Percentiles rank a stretch among this genome's conserved stretches.
Conservation (phyloP, 2,329 filamentous ascomycete species). For the Colletotrichum navitas region DNA sequence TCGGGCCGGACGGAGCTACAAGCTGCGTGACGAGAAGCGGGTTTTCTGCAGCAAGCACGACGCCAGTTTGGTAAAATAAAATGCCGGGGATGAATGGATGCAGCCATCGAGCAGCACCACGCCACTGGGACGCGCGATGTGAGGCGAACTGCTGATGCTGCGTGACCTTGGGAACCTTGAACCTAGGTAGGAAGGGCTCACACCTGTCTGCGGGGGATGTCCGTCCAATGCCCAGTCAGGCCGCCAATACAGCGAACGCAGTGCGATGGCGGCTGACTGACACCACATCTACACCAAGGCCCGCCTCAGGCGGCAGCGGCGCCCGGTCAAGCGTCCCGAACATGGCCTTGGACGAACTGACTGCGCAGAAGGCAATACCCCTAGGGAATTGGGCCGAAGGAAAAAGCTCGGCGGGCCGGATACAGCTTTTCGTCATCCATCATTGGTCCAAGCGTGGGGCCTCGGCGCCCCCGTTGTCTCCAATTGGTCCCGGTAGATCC, state of each 20-base stretch:
- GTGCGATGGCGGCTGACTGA: slow-evolving; percentile 4
- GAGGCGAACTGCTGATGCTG: slow-evolving; percentile 28
- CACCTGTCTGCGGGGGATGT: slow-evolving; percentile 7
- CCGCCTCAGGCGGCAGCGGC: slow-evolving; percentile 4
- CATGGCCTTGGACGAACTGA: slow-evolving; percentile 6
- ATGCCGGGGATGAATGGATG: not conserved
- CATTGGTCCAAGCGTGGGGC: slow-evolving; percentile 22
- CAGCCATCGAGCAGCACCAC: slow-evolving; percentile 1
- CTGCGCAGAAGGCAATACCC: not conserved
- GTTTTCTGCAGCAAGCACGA: slow-evolving; percentile 13
- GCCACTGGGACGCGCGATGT: slow-evolving; percentile 8
- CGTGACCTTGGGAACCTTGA: slow-evolving; percentile 5
- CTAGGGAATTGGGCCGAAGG: slow-evolving; percentile 17
- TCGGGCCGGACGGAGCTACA: slow-evolving; percentile 31
- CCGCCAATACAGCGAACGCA: slow-evolving; percentile 4
- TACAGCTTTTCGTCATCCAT: not conserved
- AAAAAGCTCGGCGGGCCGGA: slow-evolving; percentile 33
- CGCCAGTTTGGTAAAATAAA: not conserved
- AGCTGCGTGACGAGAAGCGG: slow-evolving; percentile 33
- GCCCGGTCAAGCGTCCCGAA: slow-evolving; percentile 14
- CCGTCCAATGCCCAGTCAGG: not conserved
- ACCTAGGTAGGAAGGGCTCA: not conserved
- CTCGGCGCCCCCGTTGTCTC: slow-evolving; percentile 32
- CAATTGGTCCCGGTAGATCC: slow-evolving; percentile 23
- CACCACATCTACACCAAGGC: not conserved